Base-by-base conservation (phyloP, 2,329 filamentous ascomycete species). In the Fusarium dimerum region DNA sequence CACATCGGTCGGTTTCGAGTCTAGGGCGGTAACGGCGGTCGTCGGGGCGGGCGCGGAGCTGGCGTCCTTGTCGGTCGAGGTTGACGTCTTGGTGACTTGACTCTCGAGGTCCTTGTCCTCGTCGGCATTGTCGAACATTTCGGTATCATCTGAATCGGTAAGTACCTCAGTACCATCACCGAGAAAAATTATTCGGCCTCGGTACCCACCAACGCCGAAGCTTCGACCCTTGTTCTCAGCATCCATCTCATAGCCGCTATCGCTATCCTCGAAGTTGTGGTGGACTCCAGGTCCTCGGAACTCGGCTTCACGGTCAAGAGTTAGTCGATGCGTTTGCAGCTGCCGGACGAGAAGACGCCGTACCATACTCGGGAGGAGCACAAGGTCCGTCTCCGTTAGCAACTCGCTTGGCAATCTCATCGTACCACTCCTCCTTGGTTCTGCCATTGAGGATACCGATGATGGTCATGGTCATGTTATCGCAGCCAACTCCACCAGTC, bases 381-480 rank as follows among this genome's bases (percentile, higher is more conserved):
- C 93, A 97, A 72, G 94, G 94, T 68, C 94, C 94, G 76, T 99
- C 94, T 75, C 93, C 94, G 72, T 93, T 92, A 66, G 92, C 90
- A 74, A 99, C 94, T 71, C 94, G 86, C 78, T 89, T 91, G 67
- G 88, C 91, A 73, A 99, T 89, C 78, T 92, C 88, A 68, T 97
- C 90, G 74, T 99, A 99, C 94, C 94, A 99, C 77, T 97, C 89
- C 69, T 97, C 92, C 83, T 96, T 95, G 65, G 86, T 89, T 81
- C 90, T 92, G 72, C 93, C 94, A 68, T 90, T 85, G 63, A 99
- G 83, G 70, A 99, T 85, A 62, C 88, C 94, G 68, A 99, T 78
- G 61, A 99, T 83, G 65, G 88, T 79, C 89, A 99, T 97, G 63
- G 94, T 99, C 94, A 99, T 99, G 80, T 99, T 99, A 79, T 99